Percentiles rank a stretch among this genome's conserved stretches.
These are phyloP conservation scores for Boletellus sp. DNA, from an alignment of 768 basidiomycete species.

Conservation along the genomic window DNA sequence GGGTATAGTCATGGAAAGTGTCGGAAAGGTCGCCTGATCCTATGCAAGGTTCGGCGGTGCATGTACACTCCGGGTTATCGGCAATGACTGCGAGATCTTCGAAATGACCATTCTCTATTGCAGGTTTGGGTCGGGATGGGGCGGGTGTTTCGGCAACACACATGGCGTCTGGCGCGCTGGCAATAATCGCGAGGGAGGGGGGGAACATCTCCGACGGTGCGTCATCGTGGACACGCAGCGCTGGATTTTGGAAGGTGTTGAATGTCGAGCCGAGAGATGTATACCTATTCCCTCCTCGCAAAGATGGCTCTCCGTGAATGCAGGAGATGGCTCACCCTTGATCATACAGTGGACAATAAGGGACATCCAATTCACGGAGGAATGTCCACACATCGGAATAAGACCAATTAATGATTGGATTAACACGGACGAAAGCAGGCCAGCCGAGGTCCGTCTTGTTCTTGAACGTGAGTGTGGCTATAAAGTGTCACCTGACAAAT, in stretches of 20 bases:
- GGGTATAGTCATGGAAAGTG: background rate
- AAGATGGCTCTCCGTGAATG: background rate
- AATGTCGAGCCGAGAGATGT: slow-evolving; percentile 94
- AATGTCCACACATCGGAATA: slow-evolving; percentile 91
- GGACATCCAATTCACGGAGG: slow-evolving; percentile 66
- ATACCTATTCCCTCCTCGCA: slow-evolving; percentile 52
- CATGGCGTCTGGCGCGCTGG: slow-evolving; percentile 15
- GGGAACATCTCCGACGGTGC: slow-evolving; percentile 11
- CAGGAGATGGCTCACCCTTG: slow-evolving; percentile 59
- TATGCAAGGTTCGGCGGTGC: slow-evolving; percentile 12
- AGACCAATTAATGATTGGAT: slow-evolving; percentile 95
- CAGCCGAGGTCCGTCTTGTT: slow-evolving; percentile 86
- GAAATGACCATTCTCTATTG: background rate
- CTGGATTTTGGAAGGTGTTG: slow-evolving; percentile 93
- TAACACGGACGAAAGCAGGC: slow-evolving; percentile 87
- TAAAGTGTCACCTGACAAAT: background rate
- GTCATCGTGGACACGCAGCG: slow-evolving; percentile 43
- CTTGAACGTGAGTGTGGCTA: slow-evolving; percentile 67
- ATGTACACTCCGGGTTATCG: slow-evolving; percentile 16
- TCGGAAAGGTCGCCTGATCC: background rate
- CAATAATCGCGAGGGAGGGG: slow-evolving; percentile 21
- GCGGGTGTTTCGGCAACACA: slow-evolving; percentile 13
- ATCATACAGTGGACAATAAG: slow-evolving; percentile 89
- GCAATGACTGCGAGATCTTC: slow-evolving; percentile 17
- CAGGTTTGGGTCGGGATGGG: background rate